Evolutionary conservation across 2,329 filamentous ascomycete genomes (phyloP), one percentile per base, ranked within the genome.

Genomic region (Aspergillus caelatus): DNA sequence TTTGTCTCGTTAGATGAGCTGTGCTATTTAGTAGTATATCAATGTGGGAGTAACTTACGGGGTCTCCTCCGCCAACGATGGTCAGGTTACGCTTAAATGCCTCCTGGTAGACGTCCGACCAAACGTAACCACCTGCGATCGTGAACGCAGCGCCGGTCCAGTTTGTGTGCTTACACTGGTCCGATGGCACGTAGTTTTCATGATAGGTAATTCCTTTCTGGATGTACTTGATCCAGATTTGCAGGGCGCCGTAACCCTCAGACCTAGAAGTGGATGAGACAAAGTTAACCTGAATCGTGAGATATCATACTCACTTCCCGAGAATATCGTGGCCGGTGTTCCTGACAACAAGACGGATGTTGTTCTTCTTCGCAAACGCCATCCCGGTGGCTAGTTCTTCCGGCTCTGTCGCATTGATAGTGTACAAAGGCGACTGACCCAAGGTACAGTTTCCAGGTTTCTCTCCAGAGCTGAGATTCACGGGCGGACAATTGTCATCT

Each of bases 341-440:
- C 3, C 74, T 71, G 11, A 80, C 73, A 2, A 86, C 77, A 2
- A 88, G 73, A 0, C 85, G 80, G 43, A 88, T 73, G 67, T 85
- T 85, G 66, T 83, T 75, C 5, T 80, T 67, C 4, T 73, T 74
- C 2, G 83, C 84, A 67, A 86, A 84, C 7, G 71, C 68, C 3
- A 77, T 62, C 2, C 71, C 70, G 16, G 66, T 55, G 26, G 70
- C 54, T 9, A 77, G 62, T 23, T 77, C 70, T 1, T 62, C 50
- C 8, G 62, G 61, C 61, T 69, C 68, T 2, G 70, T 70, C 12
- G 72, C 78, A 60, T 72, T 74, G 59, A 75, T 64, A 1, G 68
- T 70, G 60, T 72, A 75, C 5, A 62, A 61, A 7, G 74, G 72
- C 6, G 69, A 67, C 9, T 67, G 66, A 1, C 75, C 76, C 8